Conservation (phyloP, 768 basidiomycete genomes). For the Amanita subjunquillea region DNA sequence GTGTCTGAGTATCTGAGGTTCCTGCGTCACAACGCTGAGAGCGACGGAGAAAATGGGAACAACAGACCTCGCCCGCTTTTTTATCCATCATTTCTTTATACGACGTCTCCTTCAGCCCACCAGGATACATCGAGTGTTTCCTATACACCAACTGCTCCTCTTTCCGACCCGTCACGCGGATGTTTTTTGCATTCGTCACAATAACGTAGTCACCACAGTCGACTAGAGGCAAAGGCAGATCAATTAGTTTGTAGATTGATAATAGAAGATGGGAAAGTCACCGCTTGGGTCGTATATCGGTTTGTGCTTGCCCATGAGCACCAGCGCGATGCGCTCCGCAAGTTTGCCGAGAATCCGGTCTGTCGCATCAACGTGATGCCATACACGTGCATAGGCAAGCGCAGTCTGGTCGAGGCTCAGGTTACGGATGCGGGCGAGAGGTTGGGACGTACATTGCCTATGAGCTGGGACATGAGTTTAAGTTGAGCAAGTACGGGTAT, state of each 20-base stretch:
- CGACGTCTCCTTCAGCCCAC: slow-evolving; percentile 85
- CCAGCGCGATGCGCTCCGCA: slow-evolving; percentile 87
- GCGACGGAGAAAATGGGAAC: slow-evolving; percentile 12
- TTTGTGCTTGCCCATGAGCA: slow-evolving; percentile 99
- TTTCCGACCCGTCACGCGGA: slow-evolving; percentile 87
- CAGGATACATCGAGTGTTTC: slow-evolving; percentile 87
- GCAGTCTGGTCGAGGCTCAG: slow-evolving; percentile 54
- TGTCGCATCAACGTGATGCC: slow-evolving; percentile 91
- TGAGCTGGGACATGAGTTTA: slow-evolving; percentile 63
- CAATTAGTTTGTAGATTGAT: background rate
- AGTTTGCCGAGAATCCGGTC: slow-evolving; percentile 91
- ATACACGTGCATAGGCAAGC: slow-evolving; percentile 88
- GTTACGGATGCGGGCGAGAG: background rate
- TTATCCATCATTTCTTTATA: slow-evolving; percentile 76
- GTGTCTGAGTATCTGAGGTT: slow-evolving; percentile 75
- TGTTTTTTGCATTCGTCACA: slow-evolving; percentile 78
- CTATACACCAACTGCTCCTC: slow-evolving; percentile 78
- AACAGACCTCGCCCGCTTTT: slow-evolving; percentile 52
- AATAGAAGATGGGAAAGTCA: slow-evolving; percentile 27
- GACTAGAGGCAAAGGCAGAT: slow-evolving; percentile 23
- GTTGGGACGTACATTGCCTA: slow-evolving; percentile 56
- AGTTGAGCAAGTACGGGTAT: background rate
- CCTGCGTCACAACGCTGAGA: slow-evolving; percentile 42
- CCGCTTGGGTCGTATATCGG: slow-evolving; percentile 85
- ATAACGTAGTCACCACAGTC: slow-evolving; percentile 98